These are phyloP conservation scores for Xerocomus spinulosus DNA, from an alignment of 768 basidiomycete genomes.

Conservation along the genomic window DNA sequence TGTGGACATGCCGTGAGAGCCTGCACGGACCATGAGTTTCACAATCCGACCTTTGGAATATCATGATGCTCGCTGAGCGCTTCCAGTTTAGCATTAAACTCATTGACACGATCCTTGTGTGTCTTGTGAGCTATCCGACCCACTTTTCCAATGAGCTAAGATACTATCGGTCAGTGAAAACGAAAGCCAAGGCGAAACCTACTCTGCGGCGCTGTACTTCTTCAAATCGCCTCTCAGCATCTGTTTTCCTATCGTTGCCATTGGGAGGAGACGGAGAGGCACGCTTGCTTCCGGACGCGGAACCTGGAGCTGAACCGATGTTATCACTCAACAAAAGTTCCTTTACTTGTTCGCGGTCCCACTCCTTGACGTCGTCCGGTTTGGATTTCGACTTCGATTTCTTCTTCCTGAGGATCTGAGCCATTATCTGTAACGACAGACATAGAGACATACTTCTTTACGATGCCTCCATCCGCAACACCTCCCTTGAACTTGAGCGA, in stretches of 20 bases:
- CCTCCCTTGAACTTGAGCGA: slow-evolving; percentile 88
- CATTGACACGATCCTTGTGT: slow-evolving; percentile 90
- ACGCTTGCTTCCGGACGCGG: slow-evolving; percentile 53
- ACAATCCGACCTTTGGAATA: slow-evolving; percentile 72
- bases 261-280: slow-evolving; percentile 55
- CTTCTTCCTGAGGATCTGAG: slow-evolving; percentile 61
- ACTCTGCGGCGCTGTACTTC: slow-evolving; percentile 81
- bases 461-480: slow-evolving; percentile 70
- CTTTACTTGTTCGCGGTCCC: slow-evolving; percentile 42
- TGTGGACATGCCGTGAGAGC: slow-evolving; percentile 33
- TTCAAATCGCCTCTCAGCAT: slow-evolving; percentile 85
- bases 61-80: slow-evolving; percentile 90
- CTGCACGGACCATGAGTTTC: slow-evolving; percentile 26
- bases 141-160: slow-evolving; percentile 71
- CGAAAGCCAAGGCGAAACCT: slow-evolving; percentile 24
- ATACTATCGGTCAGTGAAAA: slow-evolving; percentile 7
- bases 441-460: slow-evolving; percentile 64
- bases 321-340: slow-evolving; percentile 51
- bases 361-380: slow-evolving; percentile 40
- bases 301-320: slow-evolving; percentile 35
- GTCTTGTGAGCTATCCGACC: slow-evolving; percentile 76
- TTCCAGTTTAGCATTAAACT: slow-evolving; percentile 86
- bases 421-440: not conserved
- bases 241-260: slow-evolving; percentile 61
- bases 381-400: slow-evolving; percentile 70